Percentiles rank a stretch among this genome's conserved stretches.
Evolutionary conservation across 768 basidiomycete genomes (phyloP).

Genomic region (Leccinum incarnatum): DNA sequence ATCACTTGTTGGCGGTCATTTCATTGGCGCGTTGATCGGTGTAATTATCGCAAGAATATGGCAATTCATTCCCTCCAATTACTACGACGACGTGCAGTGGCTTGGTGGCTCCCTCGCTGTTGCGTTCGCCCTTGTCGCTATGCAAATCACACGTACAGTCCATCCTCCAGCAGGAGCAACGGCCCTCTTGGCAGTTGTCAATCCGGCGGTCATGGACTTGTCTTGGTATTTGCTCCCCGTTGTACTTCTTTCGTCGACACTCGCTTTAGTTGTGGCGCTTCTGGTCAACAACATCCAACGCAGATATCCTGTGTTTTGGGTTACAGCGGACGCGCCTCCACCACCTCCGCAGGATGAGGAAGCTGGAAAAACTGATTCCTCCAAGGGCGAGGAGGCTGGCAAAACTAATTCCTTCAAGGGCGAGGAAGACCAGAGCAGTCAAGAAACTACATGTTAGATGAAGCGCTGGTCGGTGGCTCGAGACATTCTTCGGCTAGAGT

Average conservation of each 20-base stretch:
- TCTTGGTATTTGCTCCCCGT: slow-evolving; percentile 57
- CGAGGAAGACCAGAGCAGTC: no score
- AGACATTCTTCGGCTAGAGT: no score
- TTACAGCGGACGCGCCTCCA: slow-evolving; percentile 9
- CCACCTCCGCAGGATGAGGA: not conserved
- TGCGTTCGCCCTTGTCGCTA: slow-evolving; percentile 40
- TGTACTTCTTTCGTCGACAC: slow-evolving; percentile 45
- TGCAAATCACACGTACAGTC: slow-evolving; percentile 52
- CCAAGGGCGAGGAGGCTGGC: not conserved
- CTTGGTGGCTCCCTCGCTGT: slow-evolving; percentile 36
- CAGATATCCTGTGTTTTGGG: slow-evolving; percentile 48
- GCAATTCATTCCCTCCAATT: slow-evolving; percentile 42
- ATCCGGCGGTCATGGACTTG: slow-evolving; percentile 39
- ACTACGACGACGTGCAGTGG: slow-evolving; percentile 49
- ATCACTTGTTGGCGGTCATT: slow-evolving; percentile 45
- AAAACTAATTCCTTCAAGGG: not conserved
- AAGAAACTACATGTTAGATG: no score
- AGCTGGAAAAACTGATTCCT: not conserved
- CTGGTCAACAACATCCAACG: slow-evolving; percentile 51
- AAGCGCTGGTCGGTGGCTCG: no score
- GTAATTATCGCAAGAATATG: slow-evolving; percentile 52
- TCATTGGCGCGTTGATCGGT: slow-evolving; percentile 41
- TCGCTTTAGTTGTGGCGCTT: slow-evolving; percentile 46
- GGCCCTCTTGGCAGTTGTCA: slow-evolving; percentile 48
- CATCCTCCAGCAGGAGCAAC: slow-evolving; percentile 61